Evolutionary conservation across 2,329 filamentous ascomycete genomes (phyloP), one percentile per base, ranked within the genome.

Genomic region (Stagonosporopsis cucurbitacearum): DNA sequence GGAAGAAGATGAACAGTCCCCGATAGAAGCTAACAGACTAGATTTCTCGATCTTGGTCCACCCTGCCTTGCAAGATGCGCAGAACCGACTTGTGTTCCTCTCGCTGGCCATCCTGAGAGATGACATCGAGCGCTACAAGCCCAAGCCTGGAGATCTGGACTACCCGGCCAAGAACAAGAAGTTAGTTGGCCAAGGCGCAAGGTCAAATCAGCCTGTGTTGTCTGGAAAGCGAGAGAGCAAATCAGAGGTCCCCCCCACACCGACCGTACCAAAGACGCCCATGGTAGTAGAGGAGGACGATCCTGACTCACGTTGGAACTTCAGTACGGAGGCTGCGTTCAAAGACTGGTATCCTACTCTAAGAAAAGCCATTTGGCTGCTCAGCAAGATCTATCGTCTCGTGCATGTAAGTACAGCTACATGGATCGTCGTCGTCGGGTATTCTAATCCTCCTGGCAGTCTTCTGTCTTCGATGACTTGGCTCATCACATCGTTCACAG

Each of bases 401-500:
- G 86, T 90, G 39, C 88, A 89, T 66, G 86, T 86, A 77, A 60
- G 76, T 58, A 23, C 8, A 19, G 6, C 17, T 1, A 1, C 22
- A n/a, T 15, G n/a, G 2, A 7, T 28, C 9, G 17, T 20, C 17
- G 33, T 11, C 15, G 5, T 12, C 2, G 2, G 22, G 2, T 12
- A 15, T 39, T 28, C 26, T 46, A 1, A 53, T 62, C 39, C 36
- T 15, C 6, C 8, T 53, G 19, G 22, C 50, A 86, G 83, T 86
- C 86, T 53, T 85, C 84, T 20, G 85, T 89, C 36, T 89, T 89
- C 66, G 87, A 89, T 63, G 88, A 91, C 64, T 80, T 91, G 3
- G 88, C 88, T 6, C 88, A 91, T 70, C 87, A 87, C 67, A 95
- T 98, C 62, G 91, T 99, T 23, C 90, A 94, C 68, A 91, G 96